Evolutionary conservation across 163 green algal genomes (phyloP), one percentile per base, ranked within the genome.

Genomic region (Trebouxia gelatinosa): DNA sequence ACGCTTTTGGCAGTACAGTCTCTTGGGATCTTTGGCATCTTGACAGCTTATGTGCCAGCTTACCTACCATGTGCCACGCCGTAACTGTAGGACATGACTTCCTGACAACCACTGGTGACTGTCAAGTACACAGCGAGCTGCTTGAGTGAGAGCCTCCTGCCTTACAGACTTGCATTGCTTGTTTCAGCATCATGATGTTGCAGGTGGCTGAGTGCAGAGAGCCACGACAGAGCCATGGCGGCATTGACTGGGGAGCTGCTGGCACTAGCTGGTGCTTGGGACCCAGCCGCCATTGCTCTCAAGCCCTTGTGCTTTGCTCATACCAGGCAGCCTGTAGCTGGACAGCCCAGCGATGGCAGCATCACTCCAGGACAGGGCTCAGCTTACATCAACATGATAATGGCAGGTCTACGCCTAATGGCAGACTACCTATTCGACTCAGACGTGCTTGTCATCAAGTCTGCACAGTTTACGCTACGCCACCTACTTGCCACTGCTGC

Each of bases 181-280:
- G n/a, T n/a, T n/a, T n/a, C n/a, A n/a, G n/a, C n/a, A n/a, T n/a
- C n/a, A n/a, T n/a, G n/a, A n/a, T n/a, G n/a, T n/a, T 75, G 23
- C 71, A 87, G 71, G 79, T 77, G 68, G 61, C 54, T 81, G 31
- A 83, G 66, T 46, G 67, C 39, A 6, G 79, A 85, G 50, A 74
- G 71, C 54, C 70, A 38, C 26, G 84, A 87, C 65, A 62, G 35
- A 29, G 46, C 83, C 26, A 62, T 89, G 72, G 72, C 80, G 34
- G 77, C 77, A 6, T 65, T 82, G 19, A 48, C 85, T 37, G 85
- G 85, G 6, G 77, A 85, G 80, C 79, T 89, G 65, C 70, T 89
- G 48, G 84, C 85, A 16, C 21, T 87, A 17, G 35, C 82, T 17
- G 85, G 85, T 1, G 82, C 85, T 6, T 78, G 88, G 64, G 62